phyloP scores from a whole-genome alignment of 192 early-diverging fungal genomes.

The Rhizophagus sp. region DNA sequence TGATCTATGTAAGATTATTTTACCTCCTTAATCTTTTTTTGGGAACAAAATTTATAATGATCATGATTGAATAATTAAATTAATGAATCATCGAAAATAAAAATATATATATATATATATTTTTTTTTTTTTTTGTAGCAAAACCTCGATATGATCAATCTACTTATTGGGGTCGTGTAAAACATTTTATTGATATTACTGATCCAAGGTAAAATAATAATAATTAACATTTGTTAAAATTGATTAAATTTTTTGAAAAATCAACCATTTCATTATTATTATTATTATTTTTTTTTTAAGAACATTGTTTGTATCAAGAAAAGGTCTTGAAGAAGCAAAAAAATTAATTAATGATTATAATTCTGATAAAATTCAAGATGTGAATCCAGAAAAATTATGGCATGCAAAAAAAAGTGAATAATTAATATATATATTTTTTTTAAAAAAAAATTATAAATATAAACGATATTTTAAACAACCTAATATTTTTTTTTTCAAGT shows the following conservation, averaged over 20 bases:
- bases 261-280: no score
- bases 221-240: not conserved
- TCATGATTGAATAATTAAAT: no score
- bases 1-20: constrained; percentile 8
- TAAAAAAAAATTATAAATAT: no score
- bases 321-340: constrained; percentile 62
- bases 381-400: constrained; percentile 61
- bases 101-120: not conserved
- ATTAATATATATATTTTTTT: no score
- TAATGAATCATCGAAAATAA: no score
- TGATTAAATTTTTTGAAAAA: no score
- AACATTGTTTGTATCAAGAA: constrained; percentile 63
- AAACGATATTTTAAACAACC: no score
- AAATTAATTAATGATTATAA: constrained; percentile 63
- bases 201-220: constrained; percentile 52
- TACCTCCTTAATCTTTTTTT: no score
- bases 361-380: constrained; percentile 39
- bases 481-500: constrained; percentile 36
- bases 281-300: constrained; percentile 18
- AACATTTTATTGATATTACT: constrained; percentile 75
- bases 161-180: constrained; percentile 72
- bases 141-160: constrained; percentile 63
- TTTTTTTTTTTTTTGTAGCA: constrained; percentile 33
- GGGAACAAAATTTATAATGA: no score
- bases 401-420: constrained; percentile 68